Percentiles rank a stretch among this genome's conserved stretches.
These are phyloP conservation scores for Curvularia eragrostidis DNA, from an alignment of 2,329 filamentous ascomycete species.

Conservation along the genomic window DNA sequence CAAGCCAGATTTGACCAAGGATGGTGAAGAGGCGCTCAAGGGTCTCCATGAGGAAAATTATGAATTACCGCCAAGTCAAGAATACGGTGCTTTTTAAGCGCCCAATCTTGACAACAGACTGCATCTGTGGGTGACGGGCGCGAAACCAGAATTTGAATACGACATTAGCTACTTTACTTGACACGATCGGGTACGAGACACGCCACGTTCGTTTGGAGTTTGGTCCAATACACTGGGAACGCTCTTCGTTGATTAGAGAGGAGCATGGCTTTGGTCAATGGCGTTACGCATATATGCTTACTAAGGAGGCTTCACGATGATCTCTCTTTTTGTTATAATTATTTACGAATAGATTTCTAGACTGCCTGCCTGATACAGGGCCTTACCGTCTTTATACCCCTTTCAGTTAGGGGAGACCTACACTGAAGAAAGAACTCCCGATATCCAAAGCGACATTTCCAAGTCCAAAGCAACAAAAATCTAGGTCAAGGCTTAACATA, in stretches of 20 bases:
- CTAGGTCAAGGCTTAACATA: not conserved
- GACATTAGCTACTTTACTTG: constrained; percentile 19
- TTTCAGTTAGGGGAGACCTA: not conserved
- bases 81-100: constrained; percentile 48
- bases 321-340: constrained; percentile 15
- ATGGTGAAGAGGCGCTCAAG: constrained; percentile 65
- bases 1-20: constrained; percentile 67
- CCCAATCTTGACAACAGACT: not conserved
- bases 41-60: constrained; percentile 62
- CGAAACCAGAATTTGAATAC: constrained; percentile 23
- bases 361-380: constrained; percentile 11
- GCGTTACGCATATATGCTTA: constrained; percentile 16
- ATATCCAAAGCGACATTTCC: constrained; percentile 1
- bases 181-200: constrained; percentile 4
- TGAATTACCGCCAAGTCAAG: constrained; percentile 54
- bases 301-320: constrained; percentile 1
- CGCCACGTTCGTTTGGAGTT: constrained; percentile 21
- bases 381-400: constrained; percentile 1
- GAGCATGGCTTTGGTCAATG: constrained; percentile 19
- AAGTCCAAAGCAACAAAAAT: constrained; percentile 1
- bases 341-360: constrained; percentile 17
- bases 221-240: constrained; percentile 2
- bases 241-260: constrained; percentile 18
- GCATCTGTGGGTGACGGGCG: constrained; percentile 8
- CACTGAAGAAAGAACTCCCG: not conserved